Conservation (phyloP, 2,329 filamentous ascomycete species). For the Monilinia fructigena region DNA sequence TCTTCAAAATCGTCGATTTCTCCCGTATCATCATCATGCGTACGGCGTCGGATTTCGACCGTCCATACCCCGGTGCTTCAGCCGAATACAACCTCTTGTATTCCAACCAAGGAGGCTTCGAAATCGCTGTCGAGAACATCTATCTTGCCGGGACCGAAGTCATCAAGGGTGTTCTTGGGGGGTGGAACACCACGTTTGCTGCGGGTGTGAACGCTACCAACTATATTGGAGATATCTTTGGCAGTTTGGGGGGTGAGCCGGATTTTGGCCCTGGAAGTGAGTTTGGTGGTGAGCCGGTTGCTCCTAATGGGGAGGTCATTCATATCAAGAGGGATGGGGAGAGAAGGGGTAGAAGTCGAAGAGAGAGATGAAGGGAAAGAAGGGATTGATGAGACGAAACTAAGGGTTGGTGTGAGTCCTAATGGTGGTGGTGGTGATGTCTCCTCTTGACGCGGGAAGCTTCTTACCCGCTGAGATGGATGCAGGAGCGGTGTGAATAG, state of each 20-base stretch:
- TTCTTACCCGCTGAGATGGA: too few relatives aligned
- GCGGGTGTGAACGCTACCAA: constrained; percentile 50
- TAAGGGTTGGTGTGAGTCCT: background rate
- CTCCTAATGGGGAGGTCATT: background rate
- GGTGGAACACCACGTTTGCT: constrained; percentile 60
- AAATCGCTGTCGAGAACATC: constrained; percentile 63
- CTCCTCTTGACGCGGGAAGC: background rate
- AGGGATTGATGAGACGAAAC: constrained; percentile 15
- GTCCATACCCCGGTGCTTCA: constrained; percentile 58
- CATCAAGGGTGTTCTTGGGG: constrained; percentile 55
- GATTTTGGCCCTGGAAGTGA: constrained; percentile 55
- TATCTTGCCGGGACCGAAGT: constrained; percentile 65
- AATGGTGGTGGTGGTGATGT: background rate
- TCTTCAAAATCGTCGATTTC: constrained; percentile 59
- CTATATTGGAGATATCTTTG: constrained; percentile 70
- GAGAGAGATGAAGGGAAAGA: constrained; percentile 21
- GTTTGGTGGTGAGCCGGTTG: constrained; percentile 13
- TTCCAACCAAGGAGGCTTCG: constrained; percentile 61
- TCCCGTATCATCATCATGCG: constrained; percentile 66
- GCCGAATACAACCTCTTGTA: constrained; percentile 60
- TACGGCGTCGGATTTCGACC: constrained; percentile 69
- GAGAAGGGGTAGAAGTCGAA: constrained; percentile 6
- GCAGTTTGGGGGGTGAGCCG: constrained; percentile 60
- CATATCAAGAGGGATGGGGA: constrained; percentile 14
- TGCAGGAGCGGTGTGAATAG: background rate